Conservation (phyloP, 148 eudicot species). For the Nyssa sinensis region DNA sequence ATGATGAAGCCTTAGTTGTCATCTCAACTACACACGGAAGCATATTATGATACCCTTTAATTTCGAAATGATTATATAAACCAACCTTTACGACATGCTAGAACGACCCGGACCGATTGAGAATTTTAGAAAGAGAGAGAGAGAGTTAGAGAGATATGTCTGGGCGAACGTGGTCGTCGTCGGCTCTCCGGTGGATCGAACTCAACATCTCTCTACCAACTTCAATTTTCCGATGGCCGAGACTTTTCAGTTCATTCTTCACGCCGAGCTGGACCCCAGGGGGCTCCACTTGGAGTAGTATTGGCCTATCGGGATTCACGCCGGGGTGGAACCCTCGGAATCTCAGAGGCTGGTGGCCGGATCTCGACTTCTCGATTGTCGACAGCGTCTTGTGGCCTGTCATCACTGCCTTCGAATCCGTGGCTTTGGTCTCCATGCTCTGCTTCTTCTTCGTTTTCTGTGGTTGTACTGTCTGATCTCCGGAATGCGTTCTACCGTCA, state of each 20-base stretch:
- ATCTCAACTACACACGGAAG: too few relatives aligned
- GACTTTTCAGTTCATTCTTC: conserved; percentile 20
- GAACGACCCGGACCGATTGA: too few relatives aligned
- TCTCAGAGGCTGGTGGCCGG: conserved; percentile 8
- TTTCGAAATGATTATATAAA: too few relatives aligned
- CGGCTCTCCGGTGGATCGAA: conserved; percentile 22
- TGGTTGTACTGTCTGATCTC: conserved; percentile 34
- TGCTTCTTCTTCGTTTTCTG: conserved; percentile 41
- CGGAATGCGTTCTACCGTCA: neutral
- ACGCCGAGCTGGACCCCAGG: conserved; percentile 13
- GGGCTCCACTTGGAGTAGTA: too few relatives aligned
- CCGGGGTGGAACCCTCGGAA: conserved; percentile 9
- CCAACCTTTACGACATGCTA: too few relatives aligned
- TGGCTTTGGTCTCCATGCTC: conserved; percentile 33
- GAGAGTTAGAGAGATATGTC: conserved; percentile 9
- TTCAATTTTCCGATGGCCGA: conserved; percentile 32
- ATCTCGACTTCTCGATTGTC: conserved; percentile 19
- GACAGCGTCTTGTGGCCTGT: conserved; percentile 33
- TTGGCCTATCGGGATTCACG: neutral
- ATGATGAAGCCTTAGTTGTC: too few relatives aligned
- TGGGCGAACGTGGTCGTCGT: conserved; percentile 10
- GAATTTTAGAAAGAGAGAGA: too few relatives aligned
- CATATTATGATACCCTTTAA: too few relatives aligned
- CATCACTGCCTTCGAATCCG: conserved; percentile 40
- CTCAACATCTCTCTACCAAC: conserved; percentile 22